These are phyloP conservation scores for Ballota nigra DNA, from an alignment of 257 asterid species.

Conservation along the genomic window DNA sequence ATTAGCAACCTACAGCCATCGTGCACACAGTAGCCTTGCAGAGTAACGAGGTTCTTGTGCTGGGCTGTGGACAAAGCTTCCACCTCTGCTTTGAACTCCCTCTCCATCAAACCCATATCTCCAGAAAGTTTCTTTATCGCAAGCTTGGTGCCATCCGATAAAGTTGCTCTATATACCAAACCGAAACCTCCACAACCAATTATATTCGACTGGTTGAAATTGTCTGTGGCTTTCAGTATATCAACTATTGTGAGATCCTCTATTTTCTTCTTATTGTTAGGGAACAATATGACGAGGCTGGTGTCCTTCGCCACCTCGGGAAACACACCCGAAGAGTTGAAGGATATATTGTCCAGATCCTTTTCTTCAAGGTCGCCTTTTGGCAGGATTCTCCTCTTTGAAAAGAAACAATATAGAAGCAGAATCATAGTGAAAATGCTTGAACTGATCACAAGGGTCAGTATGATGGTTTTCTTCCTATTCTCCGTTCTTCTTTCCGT, in stretches of 20 bases:
- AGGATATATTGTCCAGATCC: slow-evolving; percentile 54
- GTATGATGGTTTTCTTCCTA: slow-evolving; percentile 61
- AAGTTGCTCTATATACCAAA: slow-evolving; percentile 81
- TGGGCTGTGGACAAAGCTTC: slow-evolving; percentile 92
- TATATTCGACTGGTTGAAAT: slow-evolving; percentile 84
- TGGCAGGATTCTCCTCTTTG: slow-evolving; percentile 61
- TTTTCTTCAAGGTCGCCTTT: slow-evolving; percentile 49
- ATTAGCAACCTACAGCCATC: slow-evolving; percentile 79
- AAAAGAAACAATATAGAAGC: slow-evolving; percentile 59
- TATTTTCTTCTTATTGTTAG: slow-evolving; percentile 50
- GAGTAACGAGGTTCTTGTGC: slow-evolving; percentile 80
- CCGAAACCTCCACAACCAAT: slow-evolving; percentile 98
- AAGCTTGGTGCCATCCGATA: slow-evolving; percentile 62
- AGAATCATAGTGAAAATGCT: slow-evolving; percentile 56
- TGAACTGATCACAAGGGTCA: slow-evolving; percentile 65
- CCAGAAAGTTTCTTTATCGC: slow-evolving; percentile 97
- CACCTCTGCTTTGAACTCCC: slow-evolving; percentile 96
- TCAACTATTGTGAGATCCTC: slow-evolving; percentile 73
- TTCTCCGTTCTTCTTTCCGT: slow-evolving; percentile 36
- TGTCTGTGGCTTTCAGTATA: slow-evolving; percentile 79
- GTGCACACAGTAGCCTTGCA: slow-evolving; percentile 90
- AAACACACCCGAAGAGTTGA: slow-evolving; percentile 69
- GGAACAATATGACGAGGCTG: slow-evolving; percentile 73
- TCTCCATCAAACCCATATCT: slow-evolving; percentile 92
- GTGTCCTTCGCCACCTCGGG: slow-evolving; percentile 60